Conservation (phyloP, 2,329 filamentous ascomycete genomes). For the Trichoderma polysporum region DNA sequence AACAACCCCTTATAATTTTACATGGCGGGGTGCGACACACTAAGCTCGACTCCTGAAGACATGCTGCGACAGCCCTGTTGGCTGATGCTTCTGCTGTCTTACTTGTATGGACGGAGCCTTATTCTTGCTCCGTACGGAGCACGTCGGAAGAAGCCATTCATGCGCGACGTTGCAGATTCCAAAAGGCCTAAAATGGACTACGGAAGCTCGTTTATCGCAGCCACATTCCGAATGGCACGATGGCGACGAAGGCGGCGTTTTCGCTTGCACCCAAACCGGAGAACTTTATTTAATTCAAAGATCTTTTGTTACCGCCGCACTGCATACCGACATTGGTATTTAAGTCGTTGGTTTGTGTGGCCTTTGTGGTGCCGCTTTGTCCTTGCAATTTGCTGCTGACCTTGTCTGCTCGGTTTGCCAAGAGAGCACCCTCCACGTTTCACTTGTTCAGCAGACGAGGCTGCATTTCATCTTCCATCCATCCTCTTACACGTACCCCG, state of each 20-base stretch:
- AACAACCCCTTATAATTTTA: slow-evolving; percentile 15
- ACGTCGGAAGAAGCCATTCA: background rate
- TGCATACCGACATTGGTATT: background rate
- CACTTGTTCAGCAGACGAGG: background rate
- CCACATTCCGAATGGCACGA: background rate
- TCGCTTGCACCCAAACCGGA: background rate
- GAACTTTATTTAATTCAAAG: background rate
- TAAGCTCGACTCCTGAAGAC: slow-evolving; percentile 15
- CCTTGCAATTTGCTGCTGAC: slow-evolving; percentile 1
- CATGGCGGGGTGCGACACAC: slow-evolving; percentile 12
- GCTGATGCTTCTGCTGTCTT: background rate
- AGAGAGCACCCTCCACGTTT: background rate
- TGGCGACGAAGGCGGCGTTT: background rate
- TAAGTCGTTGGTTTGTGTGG: background rate
- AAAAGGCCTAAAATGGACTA: background rate
- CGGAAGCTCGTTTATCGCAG: background rate
- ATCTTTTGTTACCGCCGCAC: background rate
- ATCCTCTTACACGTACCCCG: background rate
- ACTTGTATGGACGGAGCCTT: background rate
- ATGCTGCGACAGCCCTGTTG: slow-evolving; percentile 10
- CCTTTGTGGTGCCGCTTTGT: background rate
- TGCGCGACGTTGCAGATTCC: background rate
- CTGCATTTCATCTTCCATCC: background rate
- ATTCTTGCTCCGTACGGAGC: background rate
- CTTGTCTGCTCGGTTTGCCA: background rate